Evolutionary conservation across 495 filamentous ascomycete species (phyloP).

Genomic region (Thermothielavioides terrestris): DNA sequence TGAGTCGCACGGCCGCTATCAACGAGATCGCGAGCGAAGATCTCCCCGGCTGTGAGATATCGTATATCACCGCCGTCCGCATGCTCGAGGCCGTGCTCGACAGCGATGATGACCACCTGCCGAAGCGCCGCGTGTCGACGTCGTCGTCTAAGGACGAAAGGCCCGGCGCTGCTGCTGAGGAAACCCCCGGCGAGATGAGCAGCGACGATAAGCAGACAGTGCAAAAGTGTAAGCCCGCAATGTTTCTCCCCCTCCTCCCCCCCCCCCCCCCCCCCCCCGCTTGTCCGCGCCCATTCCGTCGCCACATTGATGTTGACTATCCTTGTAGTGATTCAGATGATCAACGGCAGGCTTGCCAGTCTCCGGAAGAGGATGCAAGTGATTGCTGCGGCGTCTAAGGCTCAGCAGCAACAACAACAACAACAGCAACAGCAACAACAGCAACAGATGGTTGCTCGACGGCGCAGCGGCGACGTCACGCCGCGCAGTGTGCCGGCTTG

Average conservation of each 20-base stretch:
- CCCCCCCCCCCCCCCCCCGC: no score
- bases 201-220: conserved; percentile 52
- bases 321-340: conserved; percentile 39
- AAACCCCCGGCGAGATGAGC: conserved; percentile 50
- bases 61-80: conserved; percentile 80
- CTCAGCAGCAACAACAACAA: conserved; percentile 23
- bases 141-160: conserved; percentile 34
- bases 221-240: conserved; percentile 6
- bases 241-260: background rate
- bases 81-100: conserved; percentile 94
- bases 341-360: conserved; percentile 28
- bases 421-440: conserved; percentile 24
- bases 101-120: conserved; percentile 61
- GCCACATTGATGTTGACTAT: conserved; percentile 9
- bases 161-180: conserved; percentile 33
- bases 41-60: conserved; percentile 80
- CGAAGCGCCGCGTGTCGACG: conserved; percentile 31
- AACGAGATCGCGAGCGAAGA: conserved; percentile 92
- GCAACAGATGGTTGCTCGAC: conserved; percentile 25
- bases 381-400: conserved; percentile 35
- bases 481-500: conserved; percentile 36
- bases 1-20: conserved; percentile 89
- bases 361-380: conserved; percentile 39
- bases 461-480: conserved; percentile 39
- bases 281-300: background rate